These are phyloP conservation scores for Eucalyptus dawsonii DNA, from an alignment of 345 rosid genomes.

Conservation along the genomic window DNA sequence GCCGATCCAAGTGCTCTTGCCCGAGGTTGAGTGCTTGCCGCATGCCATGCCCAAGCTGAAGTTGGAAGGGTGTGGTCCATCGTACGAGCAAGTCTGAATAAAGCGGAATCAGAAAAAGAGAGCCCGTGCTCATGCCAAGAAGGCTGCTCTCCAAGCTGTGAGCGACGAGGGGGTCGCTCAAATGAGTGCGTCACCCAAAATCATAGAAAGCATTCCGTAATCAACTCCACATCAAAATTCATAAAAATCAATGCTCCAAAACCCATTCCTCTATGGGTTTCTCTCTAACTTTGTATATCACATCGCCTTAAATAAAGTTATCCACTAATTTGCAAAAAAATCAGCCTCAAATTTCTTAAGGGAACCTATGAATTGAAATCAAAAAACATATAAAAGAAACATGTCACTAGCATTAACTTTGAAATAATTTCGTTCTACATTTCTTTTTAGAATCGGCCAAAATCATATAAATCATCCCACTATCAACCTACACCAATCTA, in stretches of 20 bases:
- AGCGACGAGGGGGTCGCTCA: rapidly evolving
- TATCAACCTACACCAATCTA: background rate
- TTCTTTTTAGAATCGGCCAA: background rate
- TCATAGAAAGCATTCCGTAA: background rate
- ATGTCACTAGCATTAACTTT: background rate
- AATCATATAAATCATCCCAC: background rate
- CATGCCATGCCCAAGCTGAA: no score
- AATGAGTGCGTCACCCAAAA: background rate
- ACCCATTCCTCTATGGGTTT: background rate
- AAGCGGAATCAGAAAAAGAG: no score
- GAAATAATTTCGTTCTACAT: no score
- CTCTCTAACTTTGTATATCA: background rate
- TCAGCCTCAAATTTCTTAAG: background rate
- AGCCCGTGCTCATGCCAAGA: no score
- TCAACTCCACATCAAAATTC: background rate
- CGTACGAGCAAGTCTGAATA: no score
- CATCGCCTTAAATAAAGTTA: background rate
- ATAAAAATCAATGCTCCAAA: background rate
- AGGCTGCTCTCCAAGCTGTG: no score
- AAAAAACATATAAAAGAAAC: no score
- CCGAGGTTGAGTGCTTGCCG: rapidly evolving
- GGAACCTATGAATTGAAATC: background rate
- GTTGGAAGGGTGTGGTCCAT: no score
- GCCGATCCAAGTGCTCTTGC: no score
- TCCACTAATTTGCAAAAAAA: background rate